Conservation (phyloP, 139 green algal genomes). For the Picochlorum sp. region DNA sequence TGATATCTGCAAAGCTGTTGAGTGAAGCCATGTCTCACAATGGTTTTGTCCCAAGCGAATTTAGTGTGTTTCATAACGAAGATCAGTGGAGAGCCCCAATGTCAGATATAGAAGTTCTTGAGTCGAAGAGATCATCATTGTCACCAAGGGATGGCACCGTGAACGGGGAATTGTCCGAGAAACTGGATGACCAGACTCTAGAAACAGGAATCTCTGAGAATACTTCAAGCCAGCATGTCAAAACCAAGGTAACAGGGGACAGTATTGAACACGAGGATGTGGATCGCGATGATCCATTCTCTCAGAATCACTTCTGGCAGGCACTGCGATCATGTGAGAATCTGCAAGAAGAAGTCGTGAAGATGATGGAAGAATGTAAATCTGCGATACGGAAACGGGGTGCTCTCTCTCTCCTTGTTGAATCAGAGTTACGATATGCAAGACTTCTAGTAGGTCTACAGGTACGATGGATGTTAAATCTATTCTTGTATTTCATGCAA, state of each 20-base stretch:
- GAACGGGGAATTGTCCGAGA: too few species aligned
- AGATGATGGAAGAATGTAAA: slow-evolving; percentile 45
- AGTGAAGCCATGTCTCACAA: slow-evolving; percentile 32
- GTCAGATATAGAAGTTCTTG: background rate
- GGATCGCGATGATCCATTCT: slow-evolving; percentile 23
- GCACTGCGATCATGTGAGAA: slow-evolving; percentile 22
- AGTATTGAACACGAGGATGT: background rate
- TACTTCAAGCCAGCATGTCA: too few species aligned
- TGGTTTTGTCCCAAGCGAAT: slow-evolving; percentile 26
- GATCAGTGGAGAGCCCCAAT: slow-evolving; percentile 23
- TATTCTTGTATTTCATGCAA: too few species aligned
- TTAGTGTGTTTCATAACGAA: slow-evolving; percentile 30
- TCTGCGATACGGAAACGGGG: slow-evolving; percentile 38
- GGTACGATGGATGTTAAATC: background rate
- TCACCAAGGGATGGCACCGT: background rate
- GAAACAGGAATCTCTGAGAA: too few species aligned
- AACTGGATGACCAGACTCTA: too few species aligned
- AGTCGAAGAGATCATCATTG: background rate
- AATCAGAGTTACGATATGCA: slow-evolving; percentile 51
- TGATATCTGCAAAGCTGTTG: slow-evolving; percentile 41
- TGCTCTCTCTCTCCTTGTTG: slow-evolving; percentile 44
- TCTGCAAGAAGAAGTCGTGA: slow-evolving; percentile 40
- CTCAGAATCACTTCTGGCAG: slow-evolving; percentile 36
- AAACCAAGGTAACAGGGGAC: background rate
- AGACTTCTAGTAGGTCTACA: slow-evolving; percentile 50